Base-by-base conservation (phyloP, 495 filamentous ascomycete genomes). In the Aspergillus haitiensis region DNA sequence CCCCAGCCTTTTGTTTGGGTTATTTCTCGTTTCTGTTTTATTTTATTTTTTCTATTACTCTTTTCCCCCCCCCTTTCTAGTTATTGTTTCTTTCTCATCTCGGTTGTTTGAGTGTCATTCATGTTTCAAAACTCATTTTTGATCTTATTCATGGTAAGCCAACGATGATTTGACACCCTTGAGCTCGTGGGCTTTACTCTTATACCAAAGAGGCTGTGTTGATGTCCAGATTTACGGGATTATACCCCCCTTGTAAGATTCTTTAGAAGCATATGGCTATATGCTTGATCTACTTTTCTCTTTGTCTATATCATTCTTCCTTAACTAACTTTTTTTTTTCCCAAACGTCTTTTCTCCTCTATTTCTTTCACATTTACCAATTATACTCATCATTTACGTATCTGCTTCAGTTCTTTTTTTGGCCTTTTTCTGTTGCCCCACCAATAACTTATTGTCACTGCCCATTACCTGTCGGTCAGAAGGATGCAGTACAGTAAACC, bases 191-290 rank as follows among this genome's bases (percentile, higher is more conserved):
- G 44, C 12, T 40, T n/a, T n/a, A 6, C n/a, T 40, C n/a, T 11
- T 40, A 21, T 47, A 16, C 44, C 27, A 21, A 47, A 47, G 7
- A 47, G 44, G 44, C 44, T 47, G 16, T 47, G 10, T 9, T 10
- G 12, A 47, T 47, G 10, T 21, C 44, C n/a, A 21, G 10, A 47
- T 16, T 42, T 8, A 52, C 56, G 49, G 56, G 21, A 45, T 52
- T 52, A 59, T 59, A 59, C 56, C 48, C 39, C 39, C 56, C 0
- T 32, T 42, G 44, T 47, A 47, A 47, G 44, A 47, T 59, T 52
- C 45, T 18, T 45, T 11, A 15, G 37, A 44, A 33, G 15, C 45
- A 40, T 59, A 44, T 44, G 44, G n/a, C 44, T 16, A 6, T 47
- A 16, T 47, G 16, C 44, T 18, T 47, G 12, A 16, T 47, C 15